These are phyloP conservation scores for Chrysoporthe cubensis DNA, from an alignment of 2,329 filamentous ascomycete species.

Conservation along the genomic window DNA sequence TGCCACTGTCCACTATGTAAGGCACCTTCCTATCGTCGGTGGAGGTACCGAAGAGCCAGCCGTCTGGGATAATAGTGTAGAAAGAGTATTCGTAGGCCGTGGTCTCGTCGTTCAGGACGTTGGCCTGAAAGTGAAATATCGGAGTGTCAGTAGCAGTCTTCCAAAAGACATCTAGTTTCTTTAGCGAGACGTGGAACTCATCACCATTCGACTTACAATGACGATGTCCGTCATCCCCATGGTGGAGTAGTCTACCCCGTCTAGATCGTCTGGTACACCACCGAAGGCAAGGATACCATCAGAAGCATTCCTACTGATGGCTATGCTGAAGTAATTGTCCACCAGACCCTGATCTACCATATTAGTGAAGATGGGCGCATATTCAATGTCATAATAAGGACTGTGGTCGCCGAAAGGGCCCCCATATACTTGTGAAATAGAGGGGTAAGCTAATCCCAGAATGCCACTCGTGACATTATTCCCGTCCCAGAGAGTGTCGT, in stretches of 20 bases:
- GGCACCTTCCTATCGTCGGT: constrained; percentile 49
- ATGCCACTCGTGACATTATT: constrained; percentile 57
- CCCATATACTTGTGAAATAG: constrained; percentile 52
- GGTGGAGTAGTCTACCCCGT: constrained; percentile 34
- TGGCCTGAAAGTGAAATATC: constrained; percentile 41
- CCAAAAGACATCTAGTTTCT: not conserved
- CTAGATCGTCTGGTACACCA: constrained; percentile 46
- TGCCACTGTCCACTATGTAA: constrained; percentile 57
- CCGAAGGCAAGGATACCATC: constrained; percentile 53
- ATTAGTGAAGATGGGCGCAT: constrained; percentile 53
- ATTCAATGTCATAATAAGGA: constrained; percentile 45
- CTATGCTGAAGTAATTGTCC: constrained; percentile 52
- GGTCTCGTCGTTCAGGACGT: constrained; percentile 41
- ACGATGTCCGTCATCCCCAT: constrained; percentile 47
- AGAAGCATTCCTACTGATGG: constrained; percentile 50
- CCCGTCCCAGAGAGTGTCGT: constrained; percentile 54
- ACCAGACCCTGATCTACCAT: constrained; percentile 51
- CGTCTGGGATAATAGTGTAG: constrained; percentile 57
- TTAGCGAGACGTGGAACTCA: not conserved
- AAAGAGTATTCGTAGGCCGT: constrained; percentile 53
- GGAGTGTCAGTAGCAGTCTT: not conserved
- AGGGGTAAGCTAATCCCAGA: constrained; percentile 55
- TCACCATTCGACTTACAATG: constrained; percentile 43
- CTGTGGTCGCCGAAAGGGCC: constrained; percentile 45
- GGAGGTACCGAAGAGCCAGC: constrained; percentile 48